phyloP scores from a whole-genome alignment of 2,329 filamentous ascomycete genomes.

The Alternaria ventricosa region DNA sequence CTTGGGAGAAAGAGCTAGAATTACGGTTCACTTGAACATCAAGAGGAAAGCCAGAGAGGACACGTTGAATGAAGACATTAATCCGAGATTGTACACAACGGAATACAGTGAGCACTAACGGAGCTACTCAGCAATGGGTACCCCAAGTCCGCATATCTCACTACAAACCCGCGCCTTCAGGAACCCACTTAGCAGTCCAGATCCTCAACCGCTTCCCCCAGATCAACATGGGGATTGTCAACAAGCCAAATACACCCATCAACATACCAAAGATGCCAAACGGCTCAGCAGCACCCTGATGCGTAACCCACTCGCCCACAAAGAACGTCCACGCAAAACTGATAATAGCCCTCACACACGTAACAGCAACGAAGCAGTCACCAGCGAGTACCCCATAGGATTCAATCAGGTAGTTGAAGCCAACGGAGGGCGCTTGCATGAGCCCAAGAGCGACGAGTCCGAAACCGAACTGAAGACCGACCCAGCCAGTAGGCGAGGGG shows the following conservation, averaged over 20 bases:
- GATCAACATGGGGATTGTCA: constrained; percentile 48
- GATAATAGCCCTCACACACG: constrained; percentile 57
- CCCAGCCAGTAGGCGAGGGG: constrained; percentile 46
- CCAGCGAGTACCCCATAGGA: constrained; percentile 56
- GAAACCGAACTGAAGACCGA: constrained; percentile 48
- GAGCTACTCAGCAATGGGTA: neutral
- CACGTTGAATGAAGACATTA: neutral
- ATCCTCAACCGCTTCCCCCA: constrained; percentile 53
- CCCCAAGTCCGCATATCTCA: neutral
- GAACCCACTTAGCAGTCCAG: constrained; percentile 47
- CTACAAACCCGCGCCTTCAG: constrained; percentile 23
- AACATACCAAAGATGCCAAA: constrained; percentile 63
- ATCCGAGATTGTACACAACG: neutral
- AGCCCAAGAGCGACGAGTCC: constrained; percentile 51
- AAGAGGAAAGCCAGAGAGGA: neutral
- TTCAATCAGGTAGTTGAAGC: constrained; percentile 59
- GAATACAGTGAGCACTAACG: neutral
- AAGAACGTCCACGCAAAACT: constrained; percentile 64
- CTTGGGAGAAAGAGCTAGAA: neutral
- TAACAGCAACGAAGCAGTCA: constrained; percentile 63
- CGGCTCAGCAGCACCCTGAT: constrained; percentile 54
- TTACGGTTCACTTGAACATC: neutral
- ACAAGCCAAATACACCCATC: constrained; percentile 56
- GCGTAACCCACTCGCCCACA: constrained; percentile 56
- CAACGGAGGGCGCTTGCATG: constrained; percentile 52